Evolutionary conservation across 2,329 filamentous ascomycete genomes (phyloP), one percentile per base, ranked within the genome.

Genomic region (Alternaria arbusti): DNA sequence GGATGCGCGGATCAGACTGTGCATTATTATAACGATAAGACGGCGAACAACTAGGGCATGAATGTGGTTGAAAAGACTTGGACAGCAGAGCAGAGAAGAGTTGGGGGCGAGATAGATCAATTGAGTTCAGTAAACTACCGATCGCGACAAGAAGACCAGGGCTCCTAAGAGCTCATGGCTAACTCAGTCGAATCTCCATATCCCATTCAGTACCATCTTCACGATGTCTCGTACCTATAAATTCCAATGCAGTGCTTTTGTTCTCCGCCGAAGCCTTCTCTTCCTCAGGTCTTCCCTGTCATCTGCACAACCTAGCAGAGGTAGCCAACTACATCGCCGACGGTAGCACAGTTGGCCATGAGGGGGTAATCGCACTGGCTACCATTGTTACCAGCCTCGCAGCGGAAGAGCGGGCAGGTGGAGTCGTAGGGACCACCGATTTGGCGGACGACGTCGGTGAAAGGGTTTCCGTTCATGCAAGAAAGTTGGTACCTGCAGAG

Each of bases 1-100:
- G 87, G 87, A 4, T 89, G 87, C 77, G 81, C 82, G 28, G 87
- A 89, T 78, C 83, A 89, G 78, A 89, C 86, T 67, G 78, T 79
- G 71, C 78, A 79, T 69, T 80, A 78, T 56, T 80, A 80, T 44
- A 78, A 79, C 46, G 78, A 79, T 59, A 73, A 72, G 68, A 75
- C 68, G 36, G 77, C 78, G 58, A 79, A 79, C 23, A 60, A 63
- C 15, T 69, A 65, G 57, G 13, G 22, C 11, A 23, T 10, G 13
- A 0, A 4, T 22, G 3, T 5, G 22, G 15, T 36, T 36, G 13
- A 26, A 28, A 9, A 32, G 44, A 7, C n/a, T 12, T 28, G 13
- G 22, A 26, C 11, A 4, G 46, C 11, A 20, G 15, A 20, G 25
- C 1, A 11, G 5, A 23, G 13, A 26, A 47, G 22, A n/a, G 2